Base-by-base conservation (phyloP, 805 yeast species). In the Saturnispora serradocipensis region DNA sequence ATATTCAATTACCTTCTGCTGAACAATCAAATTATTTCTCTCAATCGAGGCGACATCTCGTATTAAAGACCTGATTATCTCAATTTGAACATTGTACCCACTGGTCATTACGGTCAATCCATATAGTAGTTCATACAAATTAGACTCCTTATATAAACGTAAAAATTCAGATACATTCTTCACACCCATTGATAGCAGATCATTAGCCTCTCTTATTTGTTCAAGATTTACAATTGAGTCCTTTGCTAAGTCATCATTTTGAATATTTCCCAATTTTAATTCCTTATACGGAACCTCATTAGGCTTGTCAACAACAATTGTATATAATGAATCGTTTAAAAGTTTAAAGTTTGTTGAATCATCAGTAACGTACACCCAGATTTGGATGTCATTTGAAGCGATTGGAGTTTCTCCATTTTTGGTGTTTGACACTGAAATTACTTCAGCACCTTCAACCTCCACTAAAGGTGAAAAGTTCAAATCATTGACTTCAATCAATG, bases 71-170 rank as follows among this genome's bases (percentile, higher is more conserved):
- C 54, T 56, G 22, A 66, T 42, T 25, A 66, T 50, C 27, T 60
- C 51, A 6, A 60, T 52, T 4, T 55, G 45, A 11, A 70, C 68
- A 22, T 56, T 58, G 46, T 66, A 59, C 2, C 67, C 68, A 36
- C 64, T 58, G 4, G 69, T 65, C 47, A 61, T 65, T 11, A 56
- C 56, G 43, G 58, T 62, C 24, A 69, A 43, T 3, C 64, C 58
- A 46, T 53, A 61, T 18, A 67, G 47, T 16, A 66, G 48, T 18
- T 61, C 58, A 49, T 53, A 57, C 10, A 66, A 56, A 27, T 61
- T 61, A 6, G 72, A 67, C 24, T 58, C 45, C 43, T 61, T 59
- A 16, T 63, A 45, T 24, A 67, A 54, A 6, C 60, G 55, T 34
- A 66, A 49, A 47, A 64, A 68, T 30, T 51, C 44, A 15, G 63